Base-by-base conservation (phyloP, 352 stramenopile genomes). In the Phytophthora nicotianae region DNA sequence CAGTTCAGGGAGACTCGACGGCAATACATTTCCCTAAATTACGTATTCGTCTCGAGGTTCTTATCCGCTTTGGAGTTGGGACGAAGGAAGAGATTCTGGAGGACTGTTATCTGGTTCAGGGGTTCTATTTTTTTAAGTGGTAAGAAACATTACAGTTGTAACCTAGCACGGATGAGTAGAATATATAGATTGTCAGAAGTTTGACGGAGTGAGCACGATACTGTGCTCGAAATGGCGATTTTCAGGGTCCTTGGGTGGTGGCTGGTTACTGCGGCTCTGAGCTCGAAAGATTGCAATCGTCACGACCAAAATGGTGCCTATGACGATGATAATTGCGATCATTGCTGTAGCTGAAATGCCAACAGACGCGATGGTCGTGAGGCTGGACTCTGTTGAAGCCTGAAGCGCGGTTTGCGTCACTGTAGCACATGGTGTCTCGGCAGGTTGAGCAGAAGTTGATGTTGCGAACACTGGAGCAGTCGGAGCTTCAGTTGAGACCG, bases 201-300 rank as follows among this genome's bases (percentile, higher is more conserved):
- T 38, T 46, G 62, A 65, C 29, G 67, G 67, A 4, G 62, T 68
- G 42, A 75, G 50, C n/a, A 68, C 55, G 27, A 72, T 64, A 20
- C 48, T 57, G 52, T 71, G 47, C 2, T 58, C 51, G n/a, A 58
- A 56, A 13, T 45, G 50, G 19, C 20, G 55, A 6, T 61, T 50
- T 35, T 53, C 54, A 24, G 23, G 35, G n/a, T 16, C 23, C 2
- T 33, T 37, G 16, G 24, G 24, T 8, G 33, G 50, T 11, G 52
- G 43, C 6, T 42, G 24, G 19, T 24, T 56, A 26, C 19, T 43
- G 20, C 43, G 42, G 40, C 38, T 23, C 3, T 51, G 52, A 29
- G 24, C 43, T 16, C 62, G 62, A 47, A 64, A 41, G 24, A 64
- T 42, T 2, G 47, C 55, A 37, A 71, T 40, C 8, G 47, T 58